Conservation (phyloP, 2,329 filamentous ascomycete genomes). For the Clonostachys rosea region DNA sequence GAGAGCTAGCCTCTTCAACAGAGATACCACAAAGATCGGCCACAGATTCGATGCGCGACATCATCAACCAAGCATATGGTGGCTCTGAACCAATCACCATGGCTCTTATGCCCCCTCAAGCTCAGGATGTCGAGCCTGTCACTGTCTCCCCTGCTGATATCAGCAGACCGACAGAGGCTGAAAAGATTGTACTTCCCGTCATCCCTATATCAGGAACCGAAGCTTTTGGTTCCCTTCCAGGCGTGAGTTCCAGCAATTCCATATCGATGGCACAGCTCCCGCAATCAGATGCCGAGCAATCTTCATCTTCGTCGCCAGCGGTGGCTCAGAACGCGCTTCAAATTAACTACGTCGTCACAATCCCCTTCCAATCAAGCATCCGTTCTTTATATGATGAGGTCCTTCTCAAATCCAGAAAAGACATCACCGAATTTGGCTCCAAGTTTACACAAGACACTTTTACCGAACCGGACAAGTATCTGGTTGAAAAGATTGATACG, state of each 20-base stretch:
- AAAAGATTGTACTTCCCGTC: slow-evolving; percentile 10
- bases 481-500: slow-evolving; percentile 41
- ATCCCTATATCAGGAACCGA: slow-evolving; percentile 11
- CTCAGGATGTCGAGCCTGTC: slow-evolving; percentile 12
- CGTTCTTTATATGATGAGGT: slow-evolving; percentile 47
- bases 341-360: slow-evolving; percentile 45
- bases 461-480: slow-evolving; percentile 26
- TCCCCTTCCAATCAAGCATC: slow-evolving; percentile 50
- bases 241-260: slow-evolving; percentile 13
- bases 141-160: slow-evolving; percentile 33
- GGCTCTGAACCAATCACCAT: slow-evolving; percentile 7
- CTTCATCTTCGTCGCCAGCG: background rate
- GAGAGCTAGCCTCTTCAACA: background rate
- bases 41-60: slow-evolving; percentile 9
- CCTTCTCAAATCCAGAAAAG: slow-evolving; percentile 33
- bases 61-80: slow-evolving; percentile 11
- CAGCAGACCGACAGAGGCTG: slow-evolving; percentile 17
- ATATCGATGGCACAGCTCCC: slow-evolving; percentile 16
- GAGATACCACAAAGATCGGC: slow-evolving; percentile 8
- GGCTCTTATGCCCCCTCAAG: slow-evolving; percentile 10
- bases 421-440: slow-evolving; percentile 39
- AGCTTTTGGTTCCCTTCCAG: slow-evolving; percentile 7
- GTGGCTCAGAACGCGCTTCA: background rate
- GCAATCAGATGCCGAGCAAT: background rate
- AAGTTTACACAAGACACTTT: slow-evolving; percentile 33